Evolutionary conservation across 257 asterid genomes (phyloP), one percentile per base, ranked within the genome.

Genomic region (Mitragyna speciosa): DNA sequence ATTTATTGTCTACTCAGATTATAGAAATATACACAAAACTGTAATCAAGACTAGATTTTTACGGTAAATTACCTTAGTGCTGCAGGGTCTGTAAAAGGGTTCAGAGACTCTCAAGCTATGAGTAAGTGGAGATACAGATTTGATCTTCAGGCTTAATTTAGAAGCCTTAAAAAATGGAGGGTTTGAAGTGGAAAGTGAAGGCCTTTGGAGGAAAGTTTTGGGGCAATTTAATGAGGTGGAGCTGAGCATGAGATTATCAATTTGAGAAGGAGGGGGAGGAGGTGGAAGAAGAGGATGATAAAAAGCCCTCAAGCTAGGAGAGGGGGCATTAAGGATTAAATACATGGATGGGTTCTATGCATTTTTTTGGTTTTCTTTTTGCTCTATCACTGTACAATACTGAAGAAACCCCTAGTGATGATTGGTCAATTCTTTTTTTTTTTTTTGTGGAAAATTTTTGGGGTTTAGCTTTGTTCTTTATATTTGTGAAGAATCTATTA

Each of bases 171-270:
- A 80, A 78, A 83, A 26, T 14, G 72, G 75, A 69, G 83, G 87
- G 70, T 76, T 64, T n/a, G 89, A 84, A 75, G 78, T 48, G 12
- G 87, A 76, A 75, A 82, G 87, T 52, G 63, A 80, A 74, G 91
- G 92, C 80, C 87, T 88, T 79, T 12, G 90, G 22, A 90, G 92
- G 75, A 82, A 80, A 73, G 91, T 85, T 80, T 81, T 90, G 77
- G 86, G 69, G 84, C 89, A 89, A 87, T 84, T 75, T 16, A 77
- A 66, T 17, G 73, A 58, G 72, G 58, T 91, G 68, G 91, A 85
- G 88, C 88, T 84, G 78, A 92, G 90, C 98, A 92, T 90, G 90
- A 91, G 92, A 87, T 79, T 85, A 79, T 36, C 4, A 36, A 20
- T 64, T 56, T 82, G 61, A 31, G 72, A 59, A 43, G 47, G 84